A percentile compares a stretch with the other conserved stretches of the same genome.
phyloP scores from a whole-genome alignment of 345 rosid species.

The Euphorbia peplus region DNA sequence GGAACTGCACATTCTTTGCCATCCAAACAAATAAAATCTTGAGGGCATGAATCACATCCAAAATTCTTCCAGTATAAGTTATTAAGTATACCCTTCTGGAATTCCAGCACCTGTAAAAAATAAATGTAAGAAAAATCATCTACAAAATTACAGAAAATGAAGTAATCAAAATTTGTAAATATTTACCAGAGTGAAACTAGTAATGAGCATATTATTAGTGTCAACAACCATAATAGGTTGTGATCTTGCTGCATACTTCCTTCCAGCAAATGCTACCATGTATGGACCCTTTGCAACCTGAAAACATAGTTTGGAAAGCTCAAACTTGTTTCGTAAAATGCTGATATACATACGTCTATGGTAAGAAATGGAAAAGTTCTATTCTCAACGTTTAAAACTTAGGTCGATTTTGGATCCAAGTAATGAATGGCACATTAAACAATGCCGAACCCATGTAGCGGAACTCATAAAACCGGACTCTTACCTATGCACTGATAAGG shows the following conservation, averaged over 20 bases:
- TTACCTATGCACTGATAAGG: too few relatives aligned
- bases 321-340: too few relatives aligned
- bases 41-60: constrained; percentile 63
- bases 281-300: constrained; percentile 54
- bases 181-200: constrained; percentile 76
- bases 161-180: too few relatives aligned
- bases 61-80: constrained; percentile 76
- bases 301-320: too few relatives aligned
- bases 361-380: too few relatives aligned
- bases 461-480: too few relatives aligned
- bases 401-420: too few relatives aligned
- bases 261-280: constrained; percentile 92
- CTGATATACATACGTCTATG: too few relatives aligned
- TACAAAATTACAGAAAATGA: neutral
- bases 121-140: neutral
- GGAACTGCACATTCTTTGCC: constrained; percentile 69
- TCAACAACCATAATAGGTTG: constrained; percentile 61
- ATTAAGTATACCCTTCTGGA: constrained; percentile 70
- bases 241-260: constrained; percentile 91
- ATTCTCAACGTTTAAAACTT: too few relatives aligned
- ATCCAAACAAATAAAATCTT: constrained; percentile 45
- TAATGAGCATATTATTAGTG: constrained; percentile 44
- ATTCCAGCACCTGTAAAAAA: constrained; percentile 62
- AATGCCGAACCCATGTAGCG: too few relatives aligned
- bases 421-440: too few relatives aligned